These are phyloP conservation scores for Hirschfeldia incana DNA, from an alignment of 345 rosid species.

Conservation along the genomic window DNA sequence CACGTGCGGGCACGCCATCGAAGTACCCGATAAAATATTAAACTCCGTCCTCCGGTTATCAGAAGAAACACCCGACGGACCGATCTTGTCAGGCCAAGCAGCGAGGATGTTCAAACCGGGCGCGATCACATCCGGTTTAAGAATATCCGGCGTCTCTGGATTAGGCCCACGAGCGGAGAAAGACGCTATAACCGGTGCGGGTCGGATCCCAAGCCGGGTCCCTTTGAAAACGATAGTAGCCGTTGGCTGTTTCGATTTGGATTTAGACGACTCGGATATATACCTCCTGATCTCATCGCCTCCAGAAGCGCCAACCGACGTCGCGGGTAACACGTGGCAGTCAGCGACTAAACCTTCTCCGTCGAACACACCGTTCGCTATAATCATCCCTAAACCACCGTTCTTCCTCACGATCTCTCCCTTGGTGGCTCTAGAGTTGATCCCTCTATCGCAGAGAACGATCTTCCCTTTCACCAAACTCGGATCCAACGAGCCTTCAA, in stretches of 20 bases:
- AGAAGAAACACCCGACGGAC: slow-evolving; percentile 66
- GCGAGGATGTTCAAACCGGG: slow-evolving; percentile 94
- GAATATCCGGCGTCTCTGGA: slow-evolving; percentile 71
- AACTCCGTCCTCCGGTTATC: slow-evolving; percentile 73
- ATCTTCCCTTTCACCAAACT: slow-evolving; percentile 62
- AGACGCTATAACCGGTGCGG: slow-evolving; percentile 89
- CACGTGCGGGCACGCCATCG: slow-evolving; percentile 97
- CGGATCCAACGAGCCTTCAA: slow-evolving; percentile 80
- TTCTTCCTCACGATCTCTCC: slow-evolving; percentile 79
- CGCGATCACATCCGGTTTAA: slow-evolving; percentile 88
- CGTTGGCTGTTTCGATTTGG: slow-evolving; percentile 42
- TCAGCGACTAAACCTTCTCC: slow-evolving; percentile 94
- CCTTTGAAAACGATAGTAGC: slow-evolving; percentile 86
- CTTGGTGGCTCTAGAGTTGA: slow-evolving; percentile 80
- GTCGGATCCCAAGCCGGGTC: slow-evolving; percentile 61
- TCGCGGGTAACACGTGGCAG: slow-evolving; percentile 83
- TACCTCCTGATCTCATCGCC: slow-evolving; percentile 76
- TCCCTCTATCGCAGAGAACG: slow-evolving; percentile 85
- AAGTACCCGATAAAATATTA: slow-evolving; percentile 88
- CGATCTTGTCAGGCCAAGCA: slow-evolving; percentile 85
- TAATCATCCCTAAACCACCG: slow-evolving; percentile 89
- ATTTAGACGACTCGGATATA: slow-evolving; percentile 44
- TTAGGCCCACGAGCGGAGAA: slow-evolving; percentile 90
- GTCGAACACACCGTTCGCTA: slow-evolving; percentile 84
- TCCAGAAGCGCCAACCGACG: slow-evolving; percentile 66